Conservation (phyloP, 2,329 filamentous ascomycete species). For the Botrytis galanthina region DNA sequence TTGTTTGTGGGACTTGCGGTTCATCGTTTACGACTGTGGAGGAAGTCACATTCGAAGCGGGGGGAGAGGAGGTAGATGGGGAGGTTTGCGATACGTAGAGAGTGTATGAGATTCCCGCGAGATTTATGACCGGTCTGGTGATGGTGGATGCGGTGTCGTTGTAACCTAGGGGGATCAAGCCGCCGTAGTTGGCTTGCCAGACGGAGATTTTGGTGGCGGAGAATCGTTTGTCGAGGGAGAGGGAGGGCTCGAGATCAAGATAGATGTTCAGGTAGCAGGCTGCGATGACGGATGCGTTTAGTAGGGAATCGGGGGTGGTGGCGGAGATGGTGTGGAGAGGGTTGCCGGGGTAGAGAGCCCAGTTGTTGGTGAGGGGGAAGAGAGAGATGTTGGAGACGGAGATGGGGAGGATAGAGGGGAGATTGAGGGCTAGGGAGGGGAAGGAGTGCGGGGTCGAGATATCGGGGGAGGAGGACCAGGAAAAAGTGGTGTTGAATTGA, state of each 20-base stretch:
- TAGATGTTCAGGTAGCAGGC: conserved; percentile 8
- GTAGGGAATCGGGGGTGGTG: neutral
- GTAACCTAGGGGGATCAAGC: neutral
- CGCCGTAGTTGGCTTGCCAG: conserved; percentile 9
- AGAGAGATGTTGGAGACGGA: neutral
- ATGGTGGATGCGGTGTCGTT: neutral
- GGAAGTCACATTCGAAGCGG: neutral
- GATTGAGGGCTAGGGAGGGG: neutral
- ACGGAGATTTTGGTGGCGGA: neutral
- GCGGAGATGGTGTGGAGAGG: neutral
- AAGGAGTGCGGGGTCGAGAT: neutral
- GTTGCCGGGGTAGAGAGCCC: neutral
- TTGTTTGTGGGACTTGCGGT: neutral
- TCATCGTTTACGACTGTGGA: neutral
- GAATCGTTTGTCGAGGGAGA: neutral
- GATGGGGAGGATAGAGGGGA: neutral
- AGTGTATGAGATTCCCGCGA: neutral
- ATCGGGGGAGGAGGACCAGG: neutral
- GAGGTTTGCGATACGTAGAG: neutral
- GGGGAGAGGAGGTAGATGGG: accelerated
- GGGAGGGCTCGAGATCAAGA: neutral
- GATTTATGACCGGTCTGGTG: neutral
- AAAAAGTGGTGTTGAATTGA: neutral
- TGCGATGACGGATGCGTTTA: neutral
- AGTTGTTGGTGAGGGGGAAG: neutral